phyloP scores from a whole-genome alignment of 2,329 filamentous ascomycete genomes.

The Teratosphaeria destructans region DNA sequence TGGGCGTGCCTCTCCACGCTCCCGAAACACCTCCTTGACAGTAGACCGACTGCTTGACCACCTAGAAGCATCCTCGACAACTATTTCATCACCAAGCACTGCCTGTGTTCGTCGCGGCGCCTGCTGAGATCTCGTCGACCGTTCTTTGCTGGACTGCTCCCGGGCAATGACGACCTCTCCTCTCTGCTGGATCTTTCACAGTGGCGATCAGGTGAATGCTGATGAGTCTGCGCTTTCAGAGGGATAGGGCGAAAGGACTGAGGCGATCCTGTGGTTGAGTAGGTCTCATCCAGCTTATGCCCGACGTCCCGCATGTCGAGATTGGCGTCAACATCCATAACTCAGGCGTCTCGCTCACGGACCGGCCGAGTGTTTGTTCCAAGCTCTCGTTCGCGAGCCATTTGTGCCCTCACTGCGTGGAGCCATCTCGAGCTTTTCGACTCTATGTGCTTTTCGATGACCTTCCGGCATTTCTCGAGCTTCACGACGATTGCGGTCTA shows the following conservation, averaged over 20 bases:
- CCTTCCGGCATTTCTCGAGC: slow-evolving; percentile 4
- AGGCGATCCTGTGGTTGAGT: background rate
- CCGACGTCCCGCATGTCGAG: background rate
- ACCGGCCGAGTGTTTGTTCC: background rate
- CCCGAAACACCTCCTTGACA: background rate
- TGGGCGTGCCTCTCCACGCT: background rate
- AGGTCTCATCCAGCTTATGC: background rate
- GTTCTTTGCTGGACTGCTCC: slow-evolving; percentile 2
- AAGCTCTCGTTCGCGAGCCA: slow-evolving; percentile 6
- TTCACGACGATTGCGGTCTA: slow-evolving; percentile 1
- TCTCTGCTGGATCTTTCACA: background rate
- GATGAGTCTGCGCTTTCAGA: background rate
- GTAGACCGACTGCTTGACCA: background rate
- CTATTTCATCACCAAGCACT: background rate
- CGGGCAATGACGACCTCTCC: slow-evolving; percentile 7
- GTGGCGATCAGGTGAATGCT: background rate
- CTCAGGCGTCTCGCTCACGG: background rate
- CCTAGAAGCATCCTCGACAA: background rate
- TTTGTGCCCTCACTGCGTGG: slow-evolving; percentile 4
- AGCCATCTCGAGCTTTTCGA: background rate
- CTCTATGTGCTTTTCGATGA: background rate
- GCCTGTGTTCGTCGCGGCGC: too few relatives aligned
- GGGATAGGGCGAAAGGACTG: background rate
- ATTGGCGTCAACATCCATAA: background rate
- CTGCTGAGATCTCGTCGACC: background rate